A percentile compares a stretch with the other conserved stretches of the same genome.
phyloP scores from a whole-genome alignment of 1,284 basidiomycete species.

The Austroboletus olivaceoglutinosus region DNA sequence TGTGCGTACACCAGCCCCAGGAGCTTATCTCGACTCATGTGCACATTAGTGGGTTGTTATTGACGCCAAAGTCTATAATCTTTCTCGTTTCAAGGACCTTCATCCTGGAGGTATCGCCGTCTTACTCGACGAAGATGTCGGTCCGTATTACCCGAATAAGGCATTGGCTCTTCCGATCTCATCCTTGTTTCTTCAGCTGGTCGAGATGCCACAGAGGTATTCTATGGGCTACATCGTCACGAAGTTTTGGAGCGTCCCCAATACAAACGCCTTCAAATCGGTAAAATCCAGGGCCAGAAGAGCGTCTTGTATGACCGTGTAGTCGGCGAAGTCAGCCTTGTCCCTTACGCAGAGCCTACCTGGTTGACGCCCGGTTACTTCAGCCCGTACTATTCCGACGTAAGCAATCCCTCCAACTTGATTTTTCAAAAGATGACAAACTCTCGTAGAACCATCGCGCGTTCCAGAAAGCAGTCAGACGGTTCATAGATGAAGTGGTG shows the following conservation, averaged over 20 bases:
- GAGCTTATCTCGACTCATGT: conserved; percentile 4
- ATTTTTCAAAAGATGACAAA: neutral
- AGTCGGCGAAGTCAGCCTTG: conserved; percentile 50
- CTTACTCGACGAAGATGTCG: conserved; percentile 69
- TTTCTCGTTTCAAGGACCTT: conserved; percentile 72
- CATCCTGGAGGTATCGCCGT: conserved; percentile 83
- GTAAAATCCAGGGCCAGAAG: conserved; percentile 54
- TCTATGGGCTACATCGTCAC: conserved; percentile 70
- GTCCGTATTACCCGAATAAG: conserved; percentile 39
- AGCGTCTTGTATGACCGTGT: conserved; percentile 44
- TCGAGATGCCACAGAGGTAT: conserved; percentile 68
- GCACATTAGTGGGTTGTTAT: conserved; percentile 76
- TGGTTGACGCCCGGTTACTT: conserved; percentile 65
- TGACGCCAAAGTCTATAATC: conserved; percentile 80
- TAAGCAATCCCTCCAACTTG: conserved; percentile 17
- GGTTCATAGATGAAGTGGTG: conserved; percentile 45
- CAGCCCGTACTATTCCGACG: conserved; percentile 69
- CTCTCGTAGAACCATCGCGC: conserved; percentile 40
- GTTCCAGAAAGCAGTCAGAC: conserved; percentile 44
- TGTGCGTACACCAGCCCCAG: conserved; percentile 30
- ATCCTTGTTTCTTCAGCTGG: conserved; percentile 43
- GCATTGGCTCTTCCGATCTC: neutral
- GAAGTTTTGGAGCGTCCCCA: conserved; percentile 67
- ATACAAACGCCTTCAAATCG: conserved; percentile 59
- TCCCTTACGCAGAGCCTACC: conserved; percentile 72